Evolutionary conservation across 2,329 filamentous ascomycete genomes (phyloP).

Genomic region (Chaetomiaceae sp.): DNA sequence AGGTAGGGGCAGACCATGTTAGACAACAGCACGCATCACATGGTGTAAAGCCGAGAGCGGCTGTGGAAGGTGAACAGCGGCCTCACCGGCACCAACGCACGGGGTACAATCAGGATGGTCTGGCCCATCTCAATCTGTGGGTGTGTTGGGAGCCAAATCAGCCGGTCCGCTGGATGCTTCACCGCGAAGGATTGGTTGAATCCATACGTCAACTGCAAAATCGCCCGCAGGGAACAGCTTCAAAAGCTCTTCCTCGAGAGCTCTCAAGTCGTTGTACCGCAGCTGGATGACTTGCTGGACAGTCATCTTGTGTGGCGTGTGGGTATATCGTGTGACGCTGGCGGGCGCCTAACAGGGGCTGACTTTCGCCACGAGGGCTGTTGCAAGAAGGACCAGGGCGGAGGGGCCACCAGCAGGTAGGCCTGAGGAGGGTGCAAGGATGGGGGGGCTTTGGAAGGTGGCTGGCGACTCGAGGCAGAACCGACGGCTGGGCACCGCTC

Average conservation of each 20-base stretch:
- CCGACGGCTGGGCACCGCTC: too few relatives aligned
- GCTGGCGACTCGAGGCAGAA: too few relatives aligned
- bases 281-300: not conserved
- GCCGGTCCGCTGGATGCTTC: too few relatives aligned
- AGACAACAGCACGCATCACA: too few relatives aligned
- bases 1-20: not conserved
- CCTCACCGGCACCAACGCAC: not conserved
- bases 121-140: conserved; percentile 3
- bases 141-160: not conserved
- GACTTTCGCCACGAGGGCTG: not conserved
- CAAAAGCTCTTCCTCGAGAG: not conserved
- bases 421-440: too few relatives aligned
- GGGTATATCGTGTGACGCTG: not conserved
- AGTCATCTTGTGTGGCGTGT: too few relatives aligned
- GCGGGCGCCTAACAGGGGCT: not conserved
- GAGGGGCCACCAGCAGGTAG: too few relatives aligned
- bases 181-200: not conserved
- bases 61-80: too few relatives aligned
- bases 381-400: too few relatives aligned
- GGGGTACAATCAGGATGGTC: not conserved
- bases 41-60: too few relatives aligned
- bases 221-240: not conserved
- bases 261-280: not conserved
- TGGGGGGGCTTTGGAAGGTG: too few relatives aligned
- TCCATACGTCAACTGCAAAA: not conserved